phyloP scores from a whole-genome alignment of 352 stramenopile species.

The Pythium sp. region DNA sequence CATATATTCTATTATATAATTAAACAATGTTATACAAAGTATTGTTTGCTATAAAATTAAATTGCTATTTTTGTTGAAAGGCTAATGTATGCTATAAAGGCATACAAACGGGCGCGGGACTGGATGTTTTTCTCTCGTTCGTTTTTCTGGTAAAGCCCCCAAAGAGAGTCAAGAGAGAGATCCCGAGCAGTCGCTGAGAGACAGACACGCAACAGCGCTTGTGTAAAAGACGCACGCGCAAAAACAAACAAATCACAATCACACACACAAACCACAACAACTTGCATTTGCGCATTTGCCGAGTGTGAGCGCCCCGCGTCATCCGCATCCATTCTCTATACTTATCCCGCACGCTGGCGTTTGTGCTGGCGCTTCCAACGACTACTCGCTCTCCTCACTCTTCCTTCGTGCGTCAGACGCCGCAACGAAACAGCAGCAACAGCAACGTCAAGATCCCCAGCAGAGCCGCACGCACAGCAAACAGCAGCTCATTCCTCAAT shows the following conservation, averaged over 20 bases:
- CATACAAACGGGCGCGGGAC: background rate
- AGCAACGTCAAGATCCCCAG: background rate
- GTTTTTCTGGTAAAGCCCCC: background rate
- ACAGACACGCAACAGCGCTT: background rate
- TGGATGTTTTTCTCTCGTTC: conserved; percentile 6
- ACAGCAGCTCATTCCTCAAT: conserved; percentile 7
- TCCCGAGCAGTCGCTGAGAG: conserved; percentile 4
- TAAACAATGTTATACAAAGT: background rate
- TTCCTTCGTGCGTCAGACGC: background rate
- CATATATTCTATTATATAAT: background rate
- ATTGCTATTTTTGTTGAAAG: background rate
- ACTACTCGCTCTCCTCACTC: background rate
- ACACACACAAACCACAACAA: background rate
- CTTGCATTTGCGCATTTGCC: background rate
- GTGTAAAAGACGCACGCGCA: conserved; percentile 1
- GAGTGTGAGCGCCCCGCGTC: background rate
- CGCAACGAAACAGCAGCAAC: background rate
- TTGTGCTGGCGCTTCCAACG: conserved; percentile 5
- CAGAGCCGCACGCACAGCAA: background rate
- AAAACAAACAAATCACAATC: background rate
- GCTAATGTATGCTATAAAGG: background rate
- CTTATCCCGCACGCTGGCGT: background rate
- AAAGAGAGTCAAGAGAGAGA: background rate
- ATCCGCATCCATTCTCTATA: conserved; percentile 8
- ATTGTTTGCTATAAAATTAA: no score